Percentiles rank a stretch among this genome's conserved stretches.
Evolutionary conservation across 768 basidiomycete genomes (phyloP).

Genomic region (Pleurotus cornucopiae): DNA sequence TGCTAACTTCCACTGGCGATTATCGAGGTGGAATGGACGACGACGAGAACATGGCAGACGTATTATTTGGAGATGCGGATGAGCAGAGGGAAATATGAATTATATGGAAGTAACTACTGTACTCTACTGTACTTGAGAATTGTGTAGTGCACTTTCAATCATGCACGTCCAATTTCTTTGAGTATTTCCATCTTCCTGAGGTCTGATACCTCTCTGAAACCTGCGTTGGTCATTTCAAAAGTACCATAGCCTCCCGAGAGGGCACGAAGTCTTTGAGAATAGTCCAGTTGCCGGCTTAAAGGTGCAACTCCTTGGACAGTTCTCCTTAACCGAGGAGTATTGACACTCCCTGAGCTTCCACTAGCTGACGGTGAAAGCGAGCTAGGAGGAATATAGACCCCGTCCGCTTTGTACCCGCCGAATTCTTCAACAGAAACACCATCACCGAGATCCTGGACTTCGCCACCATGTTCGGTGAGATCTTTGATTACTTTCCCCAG

Average conservation of each 20-base stretch:
- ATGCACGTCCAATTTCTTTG: slow-evolving; percentile 74
- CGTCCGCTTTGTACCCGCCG: slow-evolving; percentile 52
- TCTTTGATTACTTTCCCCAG: slow-evolving; percentile 81
- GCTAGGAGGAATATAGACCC: slow-evolving; percentile 70
- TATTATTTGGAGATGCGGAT: slow-evolving; percentile 81
- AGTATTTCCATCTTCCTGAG: slow-evolving; percentile 67
- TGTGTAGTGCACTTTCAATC: background rate
- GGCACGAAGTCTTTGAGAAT: slow-evolving; percentile 72
- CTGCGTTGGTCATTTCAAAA: slow-evolving; percentile 78
- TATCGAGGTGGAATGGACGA: slow-evolving; percentile 55
- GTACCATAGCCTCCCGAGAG: slow-evolving; percentile 78
- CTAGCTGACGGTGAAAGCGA: slow-evolving; percentile 70
- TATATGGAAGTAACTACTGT: slow-evolving; percentile 9
- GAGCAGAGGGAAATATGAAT: slow-evolving; percentile 58
- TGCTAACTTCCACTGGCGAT: slow-evolving; percentile 54
- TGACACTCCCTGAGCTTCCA: slow-evolving; percentile 20
- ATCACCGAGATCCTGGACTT: slow-evolving; percentile 63
- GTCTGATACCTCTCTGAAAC: slow-evolving; percentile 66
- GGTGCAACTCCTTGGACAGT: slow-evolving; percentile 72
- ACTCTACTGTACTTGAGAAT: no score
- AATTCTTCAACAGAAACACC: slow-evolving; percentile 33
- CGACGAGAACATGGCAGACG: slow-evolving; percentile 69
- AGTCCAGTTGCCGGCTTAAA: slow-evolving; percentile 79
- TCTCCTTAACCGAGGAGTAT: slow-evolving; percentile 44
- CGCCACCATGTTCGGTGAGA: slow-evolving; percentile 80